Base-by-base conservation (phyloP, 2,329 filamentous ascomycete genomes). In the Leptographium wingfieldii region DNA sequence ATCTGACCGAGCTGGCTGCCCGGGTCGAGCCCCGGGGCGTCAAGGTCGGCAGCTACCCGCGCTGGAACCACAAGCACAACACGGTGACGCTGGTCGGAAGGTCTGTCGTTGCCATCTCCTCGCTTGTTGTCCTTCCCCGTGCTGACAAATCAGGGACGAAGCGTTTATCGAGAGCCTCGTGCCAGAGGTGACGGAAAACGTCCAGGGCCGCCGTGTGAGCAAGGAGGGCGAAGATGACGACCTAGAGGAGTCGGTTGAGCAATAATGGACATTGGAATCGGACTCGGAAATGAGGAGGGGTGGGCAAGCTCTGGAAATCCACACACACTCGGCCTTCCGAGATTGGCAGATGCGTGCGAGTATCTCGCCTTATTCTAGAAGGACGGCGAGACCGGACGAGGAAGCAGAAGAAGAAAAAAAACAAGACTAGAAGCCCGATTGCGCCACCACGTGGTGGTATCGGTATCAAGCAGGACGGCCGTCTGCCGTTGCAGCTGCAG, bases 21-120 rank as follows among this genome's bases (percentile, higher is more conserved):
- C 83, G 83, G 70, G 87, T 92, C 27, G 86, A 84, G 70, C 76
- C 83, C 0, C 84, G 81, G 68, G 91, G 90, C 3, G 81, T 97
- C 68, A 97, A 97, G 75, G 90, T 97, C 19, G 94, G 94, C 55
- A 95, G 90, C 72, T 97, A 99, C 73, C 94, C 94, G 43, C 79
- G 90, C 59, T 96, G 92, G 91, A 90, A 88, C 5, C 92, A 90
- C 78, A 83, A 84, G 68, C 80, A 80, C 64, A 97, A 97, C 72
- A 94, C 91, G 0, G 90, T 97, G 55, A 96, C 92, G 12, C 76
- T 99, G 58, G 92, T 96, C 25, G 83, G 83, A 65, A 76, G 73
- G 77, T 81, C 16, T 29, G 35, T 19, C 10, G 43, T 12, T 22
- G 43, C 11, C 22, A 9, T 10, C n/a, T 38, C 1, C 31, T 33